Conservation (phyloP, 495 filamentous ascomycete genomes). For the Aspergillus sclerotioniger region DNA sequence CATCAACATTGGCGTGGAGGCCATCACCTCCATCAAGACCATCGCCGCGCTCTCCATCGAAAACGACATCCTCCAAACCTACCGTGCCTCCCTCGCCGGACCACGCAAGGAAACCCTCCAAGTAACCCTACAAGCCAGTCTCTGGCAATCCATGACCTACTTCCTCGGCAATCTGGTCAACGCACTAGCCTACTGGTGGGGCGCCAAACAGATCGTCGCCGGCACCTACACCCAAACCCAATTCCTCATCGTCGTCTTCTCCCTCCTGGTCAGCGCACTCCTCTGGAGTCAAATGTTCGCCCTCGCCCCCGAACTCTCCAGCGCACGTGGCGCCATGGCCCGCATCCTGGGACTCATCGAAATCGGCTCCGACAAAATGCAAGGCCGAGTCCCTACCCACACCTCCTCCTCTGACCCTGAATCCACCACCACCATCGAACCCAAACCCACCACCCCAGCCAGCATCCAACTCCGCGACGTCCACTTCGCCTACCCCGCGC, state of each 20-base stretch:
- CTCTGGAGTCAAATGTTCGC: slow-evolving; percentile 67
- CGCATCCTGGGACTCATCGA: slow-evolving; percentile 51
- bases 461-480: slow-evolving; percentile 52
- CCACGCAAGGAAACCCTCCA: slow-evolving; percentile 48
- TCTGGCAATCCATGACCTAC: slow-evolving; percentile 55
- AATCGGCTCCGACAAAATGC: slow-evolving; percentile 36
- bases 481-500: slow-evolving; percentile 59
- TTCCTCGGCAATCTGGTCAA: slow-evolving; percentile 55
- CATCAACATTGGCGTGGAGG: slow-evolving; percentile 50
- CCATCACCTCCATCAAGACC: slow-evolving; percentile 52
- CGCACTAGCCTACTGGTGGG: slow-evolving; percentile 70
- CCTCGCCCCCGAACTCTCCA: slow-evolving; percentile 60
- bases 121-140: slow-evolving; percentile 46
- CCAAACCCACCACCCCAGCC: slow-evolving; percentile 16
- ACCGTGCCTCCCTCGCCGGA: slow-evolving; percentile 37
- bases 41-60: slow-evolving; percentile 53
- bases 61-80: slow-evolving; percentile 33
- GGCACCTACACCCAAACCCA: slow-evolving; percentile 57
- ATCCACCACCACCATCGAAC: slow-evolving; percentile 17
- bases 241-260: slow-evolving; percentile 64
- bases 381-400: slow-evolving; percentile 15
- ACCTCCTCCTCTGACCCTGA: not conserved
- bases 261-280: slow-evolving; percentile 56
- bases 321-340: slow-evolving; percentile 45
- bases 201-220: slow-evolving; percentile 56